Evolutionary conservation across 495 filamentous ascomycete genomes (phyloP).

Genomic region (Gamarada debralockiae): DNA sequence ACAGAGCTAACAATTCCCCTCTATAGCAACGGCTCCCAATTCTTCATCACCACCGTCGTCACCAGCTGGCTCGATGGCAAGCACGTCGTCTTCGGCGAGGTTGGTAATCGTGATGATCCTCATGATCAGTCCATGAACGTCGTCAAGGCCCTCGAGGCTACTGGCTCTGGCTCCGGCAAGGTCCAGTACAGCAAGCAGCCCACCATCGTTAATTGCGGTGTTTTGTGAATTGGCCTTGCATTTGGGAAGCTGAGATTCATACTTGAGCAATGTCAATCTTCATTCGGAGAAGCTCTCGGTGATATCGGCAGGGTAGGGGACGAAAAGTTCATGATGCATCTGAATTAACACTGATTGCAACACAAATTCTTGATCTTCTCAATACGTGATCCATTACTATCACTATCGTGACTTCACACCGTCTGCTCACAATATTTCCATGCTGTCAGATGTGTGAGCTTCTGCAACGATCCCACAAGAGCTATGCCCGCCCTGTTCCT

Average conservation of each 20-base stretch:
- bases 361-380: not conserved
- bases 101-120: slow-evolving; percentile 60
- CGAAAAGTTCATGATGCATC: slow-evolving; percentile 22
- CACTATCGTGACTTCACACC: too few species aligned
- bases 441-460: too few species aligned
- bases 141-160: slow-evolving; percentile 71
- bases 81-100: slow-evolving; percentile 81
- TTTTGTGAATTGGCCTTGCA: slow-evolving; percentile 36
- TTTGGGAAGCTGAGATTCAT: slow-evolving; percentile 12
- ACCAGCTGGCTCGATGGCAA: slow-evolving; percentile 74
- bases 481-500: too few species aligned
- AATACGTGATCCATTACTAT: slow-evolving; percentile 1
- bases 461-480: too few species aligned
- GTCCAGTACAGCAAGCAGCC: slow-evolving; percentile 61
- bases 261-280: slow-evolving; percentile 9
- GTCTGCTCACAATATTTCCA: too few species aligned
- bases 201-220: slow-evolving; percentile 60
- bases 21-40: slow-evolving; percentile 70
- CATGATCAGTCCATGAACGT: slow-evolving; percentile 49
- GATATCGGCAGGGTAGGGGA: slow-evolving; percentile 8
- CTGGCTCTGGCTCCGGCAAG: slow-evolving; percentile 57
- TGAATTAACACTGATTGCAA: slow-evolving; percentile 13
- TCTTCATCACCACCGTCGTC: slow-evolving; percentile 71
- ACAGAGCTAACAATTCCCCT: slow-evolving; percentile 19
- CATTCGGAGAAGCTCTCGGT: not conserved